A percentile compares a stretch with the other conserved stretches of the same genome.
Evolutionary conservation across 1,284 basidiomycete genomes (phyloP).

Genomic region (Ustilago crameri): DNA sequence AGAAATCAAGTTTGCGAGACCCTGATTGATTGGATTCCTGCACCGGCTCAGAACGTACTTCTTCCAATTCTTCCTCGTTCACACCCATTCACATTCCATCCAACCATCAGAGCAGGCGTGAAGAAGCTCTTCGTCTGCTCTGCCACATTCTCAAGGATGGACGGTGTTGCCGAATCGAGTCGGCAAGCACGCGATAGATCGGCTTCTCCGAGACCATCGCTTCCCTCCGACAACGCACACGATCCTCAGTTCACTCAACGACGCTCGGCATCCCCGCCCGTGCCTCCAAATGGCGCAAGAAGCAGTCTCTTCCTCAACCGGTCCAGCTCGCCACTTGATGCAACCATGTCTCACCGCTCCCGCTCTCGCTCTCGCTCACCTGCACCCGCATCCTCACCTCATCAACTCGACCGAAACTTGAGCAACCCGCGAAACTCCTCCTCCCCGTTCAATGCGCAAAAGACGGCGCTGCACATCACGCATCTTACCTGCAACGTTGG

Average conservation of each 20-base stretch:
- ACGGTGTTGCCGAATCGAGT: constrained; percentile 13
- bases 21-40: no score
- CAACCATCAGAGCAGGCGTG: no score
- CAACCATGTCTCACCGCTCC: constrained; percentile 4
- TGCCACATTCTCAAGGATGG: constrained; percentile 2
- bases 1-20: no score
- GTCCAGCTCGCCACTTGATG: constrained; percentile 2
- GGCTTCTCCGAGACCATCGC: not conserved
- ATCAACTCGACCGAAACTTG: no score
- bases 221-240: no score
- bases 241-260: constrained; percentile 2
- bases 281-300: no score
- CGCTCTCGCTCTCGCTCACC: constrained; percentile 12
- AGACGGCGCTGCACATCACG: constrained; percentile 30
- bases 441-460: no score
- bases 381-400: constrained; percentile 3
- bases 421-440: no score
- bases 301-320: not conserved
- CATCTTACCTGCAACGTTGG: constrained; percentile 32
- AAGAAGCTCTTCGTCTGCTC: no score
- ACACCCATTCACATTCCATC: not conserved
- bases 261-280: not conserved
- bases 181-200: constrained; percentile 2
- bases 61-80: no score
- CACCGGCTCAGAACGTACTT: no score